Percentiles rank a stretch among this genome's conserved stretches.
Conservation (phyloP, 805 yeast species). For the Myxozyma vanderwaltii region DNA sequence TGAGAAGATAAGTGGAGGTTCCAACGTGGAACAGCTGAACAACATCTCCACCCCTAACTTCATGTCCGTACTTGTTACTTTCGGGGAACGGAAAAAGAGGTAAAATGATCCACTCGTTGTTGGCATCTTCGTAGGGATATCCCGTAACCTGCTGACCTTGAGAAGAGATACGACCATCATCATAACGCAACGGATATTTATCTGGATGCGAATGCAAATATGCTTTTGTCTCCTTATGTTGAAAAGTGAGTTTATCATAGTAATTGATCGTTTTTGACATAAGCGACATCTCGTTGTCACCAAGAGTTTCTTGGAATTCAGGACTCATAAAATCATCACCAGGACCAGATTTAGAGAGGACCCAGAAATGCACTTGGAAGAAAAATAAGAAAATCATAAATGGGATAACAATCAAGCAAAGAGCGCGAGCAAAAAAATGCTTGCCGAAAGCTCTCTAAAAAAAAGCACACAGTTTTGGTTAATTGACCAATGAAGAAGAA, state of each 20-base stretch:
- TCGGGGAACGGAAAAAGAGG: conserved; percentile 57
- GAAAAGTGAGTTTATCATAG: conserved; percentile 73
- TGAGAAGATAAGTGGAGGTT: conserved; percentile 75
- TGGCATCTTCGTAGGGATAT: conserved; percentile 51
- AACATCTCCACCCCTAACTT: conserved; percentile 68
- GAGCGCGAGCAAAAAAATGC: conserved; percentile 76
- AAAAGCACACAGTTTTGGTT: conserved; percentile 34
- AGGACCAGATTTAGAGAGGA: conserved; percentile 85
- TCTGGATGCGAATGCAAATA: conserved; percentile 79
- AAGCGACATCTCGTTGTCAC: conserved; percentile 75
- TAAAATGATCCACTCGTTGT: conserved; percentile 84
- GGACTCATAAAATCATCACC: conserved; percentile 96
- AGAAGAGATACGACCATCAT: conserved; percentile 93
- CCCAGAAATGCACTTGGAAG: conserved; percentile 88
- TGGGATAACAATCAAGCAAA: conserved; percentile 75
- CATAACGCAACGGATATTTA: conserved; percentile 85
- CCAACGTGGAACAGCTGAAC: conserved; percentile 79
- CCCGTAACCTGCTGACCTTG: conserved; percentile 94
- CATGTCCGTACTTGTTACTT: conserved; percentile 46
- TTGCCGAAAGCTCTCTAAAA: conserved; percentile 52
- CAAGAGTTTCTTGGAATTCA: conserved; percentile 88
- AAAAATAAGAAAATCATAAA: conserved; percentile 78
- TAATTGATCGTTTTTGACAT: conserved; percentile 72
- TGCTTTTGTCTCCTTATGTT: conserved; percentile 78
- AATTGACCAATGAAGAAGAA: no score